phyloP scores from a whole-genome alignment of 148 eudicot genomes.

The Pouteria glomerata region DNA sequence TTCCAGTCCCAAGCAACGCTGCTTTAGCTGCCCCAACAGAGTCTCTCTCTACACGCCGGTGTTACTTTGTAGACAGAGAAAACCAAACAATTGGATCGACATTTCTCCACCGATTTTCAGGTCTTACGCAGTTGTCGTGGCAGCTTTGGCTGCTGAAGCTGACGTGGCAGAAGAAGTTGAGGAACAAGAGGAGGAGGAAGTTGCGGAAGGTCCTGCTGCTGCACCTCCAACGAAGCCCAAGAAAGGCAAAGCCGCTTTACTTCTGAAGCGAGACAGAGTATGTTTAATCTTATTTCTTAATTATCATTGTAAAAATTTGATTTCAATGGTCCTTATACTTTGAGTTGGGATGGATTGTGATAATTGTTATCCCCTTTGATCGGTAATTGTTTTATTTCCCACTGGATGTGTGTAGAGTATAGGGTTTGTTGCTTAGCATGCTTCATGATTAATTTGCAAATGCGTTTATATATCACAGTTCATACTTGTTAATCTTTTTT shows the following conservation, averaged over 20 bases:
- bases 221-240: conserved; percentile 50
- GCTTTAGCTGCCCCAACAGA: neutral
- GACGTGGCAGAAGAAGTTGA: conserved; percentile 37
- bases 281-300: conserved; percentile 7
- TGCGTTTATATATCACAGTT: too few relatives aligned
- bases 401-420: too few relatives aligned
- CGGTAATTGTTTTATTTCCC: too few relatives aligned
- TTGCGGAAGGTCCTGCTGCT: conserved; percentile 22
- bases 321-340: neutral
- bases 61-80: neutral
- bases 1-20: too few relatives aligned
- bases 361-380: neutral
- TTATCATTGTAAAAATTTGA: neutral
- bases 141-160: conserved; percentile 57
- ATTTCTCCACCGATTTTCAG: neutral
- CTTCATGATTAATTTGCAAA: too few relatives aligned
- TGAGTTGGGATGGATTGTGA: neutral
- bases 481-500: too few relatives aligned
- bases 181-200: conserved; percentile 25
- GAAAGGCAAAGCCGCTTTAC: conserved; percentile 93
- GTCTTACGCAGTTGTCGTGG: conserved; percentile 12
- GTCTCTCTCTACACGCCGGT: neutral
- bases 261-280: conserved; percentile 82
- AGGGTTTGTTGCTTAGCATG: too few relatives aligned
- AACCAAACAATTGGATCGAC: conserved; percentile 4